Base-by-base conservation (phyloP, 208 protist species). In the Leishmania turanica region DNA sequence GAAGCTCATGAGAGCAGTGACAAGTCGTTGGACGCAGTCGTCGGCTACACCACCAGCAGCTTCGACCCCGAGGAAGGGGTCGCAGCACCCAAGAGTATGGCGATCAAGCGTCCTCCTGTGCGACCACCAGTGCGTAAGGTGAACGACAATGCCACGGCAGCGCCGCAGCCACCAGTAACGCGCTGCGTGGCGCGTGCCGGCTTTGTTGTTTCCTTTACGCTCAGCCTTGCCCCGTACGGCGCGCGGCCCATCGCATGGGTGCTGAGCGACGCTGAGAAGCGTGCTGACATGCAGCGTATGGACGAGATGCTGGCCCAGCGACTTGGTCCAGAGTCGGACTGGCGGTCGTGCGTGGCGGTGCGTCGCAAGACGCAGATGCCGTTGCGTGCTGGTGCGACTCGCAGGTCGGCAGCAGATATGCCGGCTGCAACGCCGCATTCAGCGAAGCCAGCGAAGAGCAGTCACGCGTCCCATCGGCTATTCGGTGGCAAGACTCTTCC, bases 191-290 rank as follows among this genome's bases (percentile, higher is more conserved):
- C 53, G 6, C 42, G 53, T 49, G 58, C 47, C 4, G 53, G 64
- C n/a, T 13, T 31, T 17, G 75, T 64, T 54, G 56, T 87, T 11
- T 62, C 60, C 13, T 42, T 89, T 40, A 66, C 34, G 2, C 78
- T 83, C 1, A 80, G 72, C 37, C 76, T 95, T 68, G 81, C 84
- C 64, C 91, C 91, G 34, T 89, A 86, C 79, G 89, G 86, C 27
- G 87, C 91, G 21, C 82, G 84, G 19, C 91, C 88, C 31, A 89
- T 92, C 42, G 89, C 86, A 31, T 92, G 88, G 88, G 84, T 90
- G 79, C 66, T 91, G 21, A 80, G 73, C 47, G 51, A 64, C 24
- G 64, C 77, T 5, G 69, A 80, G 60, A 77, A 74, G 74, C n/a
- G 45, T 34, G 74, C 68, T 19, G 64, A 82, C n/a, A 7, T 77